Conservation (phyloP, 331 rosid species). For the Dryas integrifolia region DNA sequence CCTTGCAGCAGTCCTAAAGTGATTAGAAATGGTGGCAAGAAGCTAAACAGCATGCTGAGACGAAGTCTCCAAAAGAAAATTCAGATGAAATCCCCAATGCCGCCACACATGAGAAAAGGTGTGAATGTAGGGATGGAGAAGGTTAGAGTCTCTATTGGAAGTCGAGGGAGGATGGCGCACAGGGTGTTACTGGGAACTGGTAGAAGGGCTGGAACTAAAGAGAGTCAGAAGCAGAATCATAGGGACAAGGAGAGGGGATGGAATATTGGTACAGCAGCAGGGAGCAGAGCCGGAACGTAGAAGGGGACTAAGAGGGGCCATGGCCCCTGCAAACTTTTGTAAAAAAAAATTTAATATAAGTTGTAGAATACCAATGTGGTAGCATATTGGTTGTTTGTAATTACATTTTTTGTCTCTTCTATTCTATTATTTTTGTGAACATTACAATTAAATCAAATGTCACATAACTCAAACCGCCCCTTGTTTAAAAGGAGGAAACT, state of each 20-base stretch:
- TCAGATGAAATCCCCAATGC: conserved; percentile 62
- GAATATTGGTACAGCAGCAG: conserved; percentile 49
- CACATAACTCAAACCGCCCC: no score
- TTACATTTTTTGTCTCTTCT: no score
- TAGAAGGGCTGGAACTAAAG: conserved; percentile 57
- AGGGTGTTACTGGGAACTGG: conserved; percentile 52
- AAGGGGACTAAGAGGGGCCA: no score
- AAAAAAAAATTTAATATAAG: no score
- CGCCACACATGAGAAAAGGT: conserved; percentile 57
- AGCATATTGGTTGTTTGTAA: no score
- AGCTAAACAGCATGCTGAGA: conserved; percentile 57
- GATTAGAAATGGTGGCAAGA: conserved; percentile 51
- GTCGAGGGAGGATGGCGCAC: conserved; percentile 61
- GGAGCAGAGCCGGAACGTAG: no score
- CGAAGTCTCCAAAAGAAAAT: conserved; percentile 63
- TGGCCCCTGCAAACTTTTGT: no score
- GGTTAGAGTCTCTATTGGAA: conserved; percentile 85
- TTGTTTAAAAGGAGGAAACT: no score
- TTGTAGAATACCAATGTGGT: no score
- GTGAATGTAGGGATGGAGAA: conserved; percentile 83
- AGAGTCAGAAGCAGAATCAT: conserved; percentile 52
- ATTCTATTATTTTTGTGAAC: no score
- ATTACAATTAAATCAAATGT: no score
- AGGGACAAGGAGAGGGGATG: conserved; percentile 95
- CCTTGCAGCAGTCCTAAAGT: conserved; percentile 72